These are phyloP conservation scores for Suhomyces coccinellae DNA, from an alignment of 1,139 yeast species.

Conservation along the genomic window DNA sequence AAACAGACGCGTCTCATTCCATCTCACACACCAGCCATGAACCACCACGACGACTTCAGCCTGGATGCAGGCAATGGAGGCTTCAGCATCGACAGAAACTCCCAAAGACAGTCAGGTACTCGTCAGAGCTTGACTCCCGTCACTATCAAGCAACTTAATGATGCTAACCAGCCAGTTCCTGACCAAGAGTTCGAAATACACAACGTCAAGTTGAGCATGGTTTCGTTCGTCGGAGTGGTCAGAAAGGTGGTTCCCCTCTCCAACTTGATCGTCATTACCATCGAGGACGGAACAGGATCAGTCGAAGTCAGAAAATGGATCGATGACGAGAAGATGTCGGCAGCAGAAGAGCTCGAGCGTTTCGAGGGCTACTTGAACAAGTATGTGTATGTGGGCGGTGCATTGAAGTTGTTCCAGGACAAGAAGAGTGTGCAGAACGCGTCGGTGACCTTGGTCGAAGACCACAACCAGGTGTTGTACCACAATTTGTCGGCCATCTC, in stretches of 20 bases:
- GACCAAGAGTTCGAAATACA: slow-evolving; percentile 76
- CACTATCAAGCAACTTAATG: slow-evolving; percentile 75
- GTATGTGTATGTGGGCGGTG: slow-evolving; percentile 73
- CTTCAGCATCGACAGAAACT: slow-evolving; percentile 31
- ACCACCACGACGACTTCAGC: slow-evolving; percentile 33
- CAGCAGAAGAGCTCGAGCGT: slow-evolving; percentile 36
- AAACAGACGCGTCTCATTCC: slow-evolving; percentile 1
- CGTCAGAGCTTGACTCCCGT: slow-evolving; percentile 69
- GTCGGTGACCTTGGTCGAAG: slow-evolving; percentile 58
- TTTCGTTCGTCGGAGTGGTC: slow-evolving; percentile 65
- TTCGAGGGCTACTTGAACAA: slow-evolving; percentile 31
- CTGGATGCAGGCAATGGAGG: slow-evolving; percentile 29
- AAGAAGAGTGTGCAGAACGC: slow-evolving; percentile 68
- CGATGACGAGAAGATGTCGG: slow-evolving; percentile 47
- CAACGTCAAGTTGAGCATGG: slow-evolving; percentile 60
- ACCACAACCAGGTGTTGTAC: slow-evolving; percentile 73
- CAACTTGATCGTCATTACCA: slow-evolving; percentile 52
- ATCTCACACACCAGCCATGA: slow-evolving; percentile 5
- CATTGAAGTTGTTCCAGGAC: slow-evolving; percentile 68
- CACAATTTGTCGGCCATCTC: slow-evolving; percentile 75
- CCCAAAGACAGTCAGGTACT: slow-evolving; percentile 37
- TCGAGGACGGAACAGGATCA: slow-evolving; percentile 87
- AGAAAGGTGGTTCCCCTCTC: slow-evolving; percentile 59
- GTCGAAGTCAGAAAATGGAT: slow-evolving; percentile 72
- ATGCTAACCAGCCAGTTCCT: slow-evolving; percentile 62